Percentiles rank a stretch among this genome's conserved stretches.
Conservation (phyloP, 805 yeast genomes). For the Spathaspora passalidarum region DNA sequence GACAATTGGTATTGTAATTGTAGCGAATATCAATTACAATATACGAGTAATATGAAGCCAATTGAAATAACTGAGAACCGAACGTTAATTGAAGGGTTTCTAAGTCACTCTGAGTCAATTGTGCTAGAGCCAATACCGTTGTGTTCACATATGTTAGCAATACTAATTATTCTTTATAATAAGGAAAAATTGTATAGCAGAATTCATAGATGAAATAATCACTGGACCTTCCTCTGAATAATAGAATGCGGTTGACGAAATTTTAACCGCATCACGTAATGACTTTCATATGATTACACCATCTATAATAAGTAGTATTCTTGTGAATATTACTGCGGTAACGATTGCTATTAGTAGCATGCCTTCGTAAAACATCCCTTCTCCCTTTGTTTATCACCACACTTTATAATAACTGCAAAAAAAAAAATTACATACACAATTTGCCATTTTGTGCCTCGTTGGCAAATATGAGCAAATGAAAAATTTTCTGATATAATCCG, state of each 20-base stretch:
- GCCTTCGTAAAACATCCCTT: background rate
- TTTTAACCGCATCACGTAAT: too few relatives aligned
- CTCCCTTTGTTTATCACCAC: too few relatives aligned
- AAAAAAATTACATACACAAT: background rate
- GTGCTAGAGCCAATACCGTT: constrained; percentile 15
- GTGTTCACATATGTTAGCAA: constrained; percentile 20
- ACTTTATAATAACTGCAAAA: background rate
- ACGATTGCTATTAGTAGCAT: too few relatives aligned
- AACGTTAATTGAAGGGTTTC: background rate
- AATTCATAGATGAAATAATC: too few relatives aligned
- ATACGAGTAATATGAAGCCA: constrained; percentile 1
- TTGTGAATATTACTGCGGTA: too few relatives aligned
- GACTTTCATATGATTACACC: too few relatives aligned
- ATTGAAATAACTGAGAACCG: background rate
- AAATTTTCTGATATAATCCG: background rate
- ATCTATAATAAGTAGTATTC: too few relatives aligned
- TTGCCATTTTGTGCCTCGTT: background rate
- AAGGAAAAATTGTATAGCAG: constrained; percentile 1
- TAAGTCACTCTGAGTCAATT: constrained; percentile 9
- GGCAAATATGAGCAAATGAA: background rate
- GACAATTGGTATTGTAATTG: constrained; percentile 33
- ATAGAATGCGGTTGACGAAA: too few relatives aligned
- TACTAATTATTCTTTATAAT: constrained; percentile 12
- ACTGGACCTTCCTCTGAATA: too few relatives aligned
- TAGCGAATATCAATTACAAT: constrained; percentile 15